These are phyloP conservation scores for Phytophthora palmivora DNA, from an alignment of 352 stramenopile species.

Conservation along the genomic window DNA sequence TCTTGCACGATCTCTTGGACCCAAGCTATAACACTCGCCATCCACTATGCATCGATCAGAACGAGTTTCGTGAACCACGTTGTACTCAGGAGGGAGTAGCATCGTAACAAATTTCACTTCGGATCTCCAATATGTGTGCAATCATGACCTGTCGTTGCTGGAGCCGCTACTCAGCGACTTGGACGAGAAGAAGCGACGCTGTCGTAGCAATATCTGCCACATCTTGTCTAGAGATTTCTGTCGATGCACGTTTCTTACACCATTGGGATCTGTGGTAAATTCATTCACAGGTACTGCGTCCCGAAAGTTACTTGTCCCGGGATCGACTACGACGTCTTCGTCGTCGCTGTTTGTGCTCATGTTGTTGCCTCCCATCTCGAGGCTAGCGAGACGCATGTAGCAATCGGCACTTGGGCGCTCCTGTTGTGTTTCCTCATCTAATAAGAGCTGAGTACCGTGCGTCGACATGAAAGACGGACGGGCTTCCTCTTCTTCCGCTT, in stretches of 20 bases:
- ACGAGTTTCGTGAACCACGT: not conserved
- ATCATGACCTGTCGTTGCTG: slow-evolving; percentile 44
- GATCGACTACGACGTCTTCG: slow-evolving; percentile 30
- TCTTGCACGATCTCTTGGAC: slow-evolving; percentile 30
- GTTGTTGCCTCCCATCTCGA: slow-evolving; percentile 56
- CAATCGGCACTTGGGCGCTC: slow-evolving; percentile 66
- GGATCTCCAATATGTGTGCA: not conserved
- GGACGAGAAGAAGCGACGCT: slow-evolving; percentile 71
- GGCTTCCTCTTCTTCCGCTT: slow-evolving; percentile 43
- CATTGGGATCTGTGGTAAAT: not conserved
- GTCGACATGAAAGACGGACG: slow-evolving; percentile 83
- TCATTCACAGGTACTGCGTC: not conserved
- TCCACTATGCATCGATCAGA: slow-evolving; percentile 1
- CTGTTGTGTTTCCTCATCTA: slow-evolving; percentile 46
- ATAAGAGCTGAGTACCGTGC: slow-evolving; percentile 49
- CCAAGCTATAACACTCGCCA: slow-evolving; percentile 17
- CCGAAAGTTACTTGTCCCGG: not conserved
- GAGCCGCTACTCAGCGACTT: slow-evolving; percentile 53
- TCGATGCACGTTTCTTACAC: slow-evolving; percentile 11
- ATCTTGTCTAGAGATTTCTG: slow-evolving; percentile 52
- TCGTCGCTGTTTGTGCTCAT: slow-evolving; percentile 31
- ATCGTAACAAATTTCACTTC: slow-evolving; percentile 1
- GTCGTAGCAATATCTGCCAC: slow-evolving; percentile 59
- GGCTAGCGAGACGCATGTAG: slow-evolving; percentile 80
- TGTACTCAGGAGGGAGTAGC: not conserved